Base-by-base conservation (phyloP, 768 basidiomycete species). In the Lepiota venenata region DNA sequence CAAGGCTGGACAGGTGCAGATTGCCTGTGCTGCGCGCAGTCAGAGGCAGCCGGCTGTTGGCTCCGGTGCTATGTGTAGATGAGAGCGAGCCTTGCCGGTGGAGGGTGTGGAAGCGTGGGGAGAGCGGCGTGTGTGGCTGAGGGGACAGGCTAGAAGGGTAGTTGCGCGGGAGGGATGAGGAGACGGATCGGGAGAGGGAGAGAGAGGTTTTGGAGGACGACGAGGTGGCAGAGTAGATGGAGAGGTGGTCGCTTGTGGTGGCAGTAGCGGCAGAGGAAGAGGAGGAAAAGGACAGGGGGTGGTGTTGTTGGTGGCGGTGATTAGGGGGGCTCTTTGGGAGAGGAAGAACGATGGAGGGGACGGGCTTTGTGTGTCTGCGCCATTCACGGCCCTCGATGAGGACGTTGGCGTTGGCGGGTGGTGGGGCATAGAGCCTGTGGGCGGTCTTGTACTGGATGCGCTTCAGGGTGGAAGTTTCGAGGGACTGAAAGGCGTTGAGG, bases 401-500 rank as follows among this genome's bases (percentile, higher is more conserved):
- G 32, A 66, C 59, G 37, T 60, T 59, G 44, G 69, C 59, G 37
- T 62, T 69, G 3, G 66, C 54, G 32, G 73, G 66, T 1, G 68
- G 67, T 4, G 62, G 58, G 11, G 64, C 58, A 3, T 69, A 68
- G 11, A 71, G 61, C 18, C 72, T 65, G 18, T 67, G 71, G 1
- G 70, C 72, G 32, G 68, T 74, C 45, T 73, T 73, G 56, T 70
- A 71, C 43, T 75, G 69, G 27, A 74, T 65, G 12, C 76, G 79
- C 2, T 79, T 80, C 40, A 83, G 61, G 18, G 82, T 77, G 46
- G 72, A 80, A 32, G 82, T 70, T 66, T 91, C 86, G 21, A 90
- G 73, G 18, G 80, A 77, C 54, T 81, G 79, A 60, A 91, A 91
- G 6, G 87, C 87, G 43, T 85, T 81, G 25, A 85, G 66, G 22